Percentiles rank a stretch among this genome's conserved stretches.
These are phyloP conservation scores for Aspergillus diversus DNA, from an alignment of 495 filamentous ascomycete species.

Conservation along the genomic window DNA sequence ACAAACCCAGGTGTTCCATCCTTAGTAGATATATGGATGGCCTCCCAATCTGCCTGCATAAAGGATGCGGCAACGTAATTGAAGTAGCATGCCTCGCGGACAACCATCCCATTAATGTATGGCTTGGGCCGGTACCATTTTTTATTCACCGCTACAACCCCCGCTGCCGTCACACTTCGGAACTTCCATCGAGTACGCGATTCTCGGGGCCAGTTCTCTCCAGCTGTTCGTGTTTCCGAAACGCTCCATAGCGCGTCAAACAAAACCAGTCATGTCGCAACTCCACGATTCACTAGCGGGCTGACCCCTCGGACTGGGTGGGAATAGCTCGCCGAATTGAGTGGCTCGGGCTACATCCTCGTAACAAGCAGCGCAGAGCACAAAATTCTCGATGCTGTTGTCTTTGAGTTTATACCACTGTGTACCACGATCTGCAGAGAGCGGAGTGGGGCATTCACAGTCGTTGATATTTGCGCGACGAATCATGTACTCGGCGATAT, in stretches of 20 bases:
- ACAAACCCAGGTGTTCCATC: not conserved
- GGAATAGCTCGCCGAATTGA: not conserved
- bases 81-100: constrained; percentile 5
- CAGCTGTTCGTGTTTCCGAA: not conserved
- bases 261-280: constrained; percentile 1
- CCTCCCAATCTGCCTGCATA: not conserved
- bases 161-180: constrained; percentile 1
- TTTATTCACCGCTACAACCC: not conserved
- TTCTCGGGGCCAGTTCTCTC: not conserved
- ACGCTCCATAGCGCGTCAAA: not conserved
- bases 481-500: constrained; percentile 1
- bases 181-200: not conserved
- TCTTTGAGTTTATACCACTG: not conserved
- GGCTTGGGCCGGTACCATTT: constrained; percentile 2
- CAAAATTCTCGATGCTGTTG: not conserved
- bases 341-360: not conserved
- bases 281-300: constrained; percentile 1
- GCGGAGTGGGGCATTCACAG: not conserved
- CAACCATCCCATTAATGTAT: not conserved
- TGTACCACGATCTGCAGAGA: not conserved
- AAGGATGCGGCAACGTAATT: not conserved
- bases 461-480: not conserved
- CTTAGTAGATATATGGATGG: not conserved
- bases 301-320: not conserved
- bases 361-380: constrained; percentile 3